phyloP scores from a whole-genome alignment of 345 rosid genomes.

The Syzygium aqueum region DNA sequence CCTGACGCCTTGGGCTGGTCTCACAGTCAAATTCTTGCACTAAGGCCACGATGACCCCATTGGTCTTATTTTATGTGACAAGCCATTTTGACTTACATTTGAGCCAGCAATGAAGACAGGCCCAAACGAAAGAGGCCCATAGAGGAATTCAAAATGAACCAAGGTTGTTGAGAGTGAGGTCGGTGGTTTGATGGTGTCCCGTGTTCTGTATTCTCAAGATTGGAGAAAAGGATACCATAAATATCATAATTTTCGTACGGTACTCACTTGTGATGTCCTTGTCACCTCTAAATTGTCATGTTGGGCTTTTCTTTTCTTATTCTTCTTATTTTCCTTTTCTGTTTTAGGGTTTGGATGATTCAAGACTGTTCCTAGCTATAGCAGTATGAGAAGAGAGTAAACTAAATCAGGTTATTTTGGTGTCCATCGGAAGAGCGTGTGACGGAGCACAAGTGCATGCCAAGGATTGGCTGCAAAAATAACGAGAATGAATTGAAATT shows the following conservation, averaged over 20 bases:
- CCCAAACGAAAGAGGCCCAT: background rate
- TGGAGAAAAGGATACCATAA: too few relatives aligned
- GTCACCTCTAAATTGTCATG: background rate
- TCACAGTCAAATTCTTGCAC: background rate
- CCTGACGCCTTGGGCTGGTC: background rate
- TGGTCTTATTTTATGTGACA: background rate
- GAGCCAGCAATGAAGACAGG: background rate
- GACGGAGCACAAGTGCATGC: background rate
- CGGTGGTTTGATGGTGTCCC: background rate
- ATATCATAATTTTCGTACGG: too few relatives aligned
- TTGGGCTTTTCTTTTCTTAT: background rate
- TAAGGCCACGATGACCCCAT: background rate
- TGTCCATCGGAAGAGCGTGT: background rate
- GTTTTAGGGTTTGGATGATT: background rate
- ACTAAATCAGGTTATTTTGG: background rate
- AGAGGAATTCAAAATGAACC: background rate
- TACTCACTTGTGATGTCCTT: too few relatives aligned
- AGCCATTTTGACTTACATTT: background rate
- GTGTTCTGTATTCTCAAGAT: background rate
- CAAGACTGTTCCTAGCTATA: background rate
- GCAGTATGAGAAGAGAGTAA: background rate
- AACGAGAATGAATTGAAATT: background rate
- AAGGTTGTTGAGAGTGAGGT: rapidly evolving
- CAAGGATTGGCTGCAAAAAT: background rate
- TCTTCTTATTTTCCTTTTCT: background rate